Evolutionary conservation across 2,329 filamentous ascomycete species (phyloP).

Genomic region (Phialemoniopsis sp.): DNA sequence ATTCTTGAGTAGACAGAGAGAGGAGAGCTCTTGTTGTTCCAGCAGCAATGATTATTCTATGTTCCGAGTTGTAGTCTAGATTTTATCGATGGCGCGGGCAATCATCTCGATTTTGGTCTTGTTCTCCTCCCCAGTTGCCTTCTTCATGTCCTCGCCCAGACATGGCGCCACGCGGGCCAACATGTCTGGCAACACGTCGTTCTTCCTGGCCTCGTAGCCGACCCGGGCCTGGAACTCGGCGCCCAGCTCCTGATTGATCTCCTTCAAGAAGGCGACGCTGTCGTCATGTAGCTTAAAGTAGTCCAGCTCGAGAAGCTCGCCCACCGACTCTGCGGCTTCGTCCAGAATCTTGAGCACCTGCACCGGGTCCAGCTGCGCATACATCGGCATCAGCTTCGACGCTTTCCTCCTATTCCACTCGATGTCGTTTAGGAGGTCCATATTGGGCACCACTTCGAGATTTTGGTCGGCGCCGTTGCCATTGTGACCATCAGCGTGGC

Average conservation of each 20-base stretch:
- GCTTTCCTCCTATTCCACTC: constrained; percentile 2
- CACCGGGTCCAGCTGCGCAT: constrained; percentile 13
- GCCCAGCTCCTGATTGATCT: constrained; percentile 4
- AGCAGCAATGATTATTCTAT: too few species aligned
- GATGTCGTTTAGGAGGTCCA: not conserved
- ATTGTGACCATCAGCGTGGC: not conserved
- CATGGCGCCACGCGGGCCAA: too few species aligned
- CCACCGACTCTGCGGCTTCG: constrained; percentile 11
- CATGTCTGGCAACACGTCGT: too few species aligned
- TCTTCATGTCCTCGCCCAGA: too few species aligned
- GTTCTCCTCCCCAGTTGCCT: too few species aligned
- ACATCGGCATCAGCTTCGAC: constrained; percentile 4
- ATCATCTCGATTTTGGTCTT: too few species aligned
- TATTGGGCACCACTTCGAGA: too few species aligned
- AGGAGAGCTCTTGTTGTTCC: too few species aligned
- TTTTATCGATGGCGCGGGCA: too few species aligned
- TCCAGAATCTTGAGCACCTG: constrained; percentile 16
- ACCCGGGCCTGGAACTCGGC: not conserved
- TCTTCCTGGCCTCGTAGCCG: too few species aligned
- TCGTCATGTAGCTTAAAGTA: constrained; percentile 16
- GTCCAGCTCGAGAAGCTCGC: constrained; percentile 15
- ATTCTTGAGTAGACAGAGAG: too few species aligned
- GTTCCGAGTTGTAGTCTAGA: too few species aligned
- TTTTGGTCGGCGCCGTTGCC: not conserved
- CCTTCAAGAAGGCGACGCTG: constrained; percentile 9